Base-by-base conservation (phyloP, 768 basidiomycete genomes). In the Sutorius australiensis region DNA sequence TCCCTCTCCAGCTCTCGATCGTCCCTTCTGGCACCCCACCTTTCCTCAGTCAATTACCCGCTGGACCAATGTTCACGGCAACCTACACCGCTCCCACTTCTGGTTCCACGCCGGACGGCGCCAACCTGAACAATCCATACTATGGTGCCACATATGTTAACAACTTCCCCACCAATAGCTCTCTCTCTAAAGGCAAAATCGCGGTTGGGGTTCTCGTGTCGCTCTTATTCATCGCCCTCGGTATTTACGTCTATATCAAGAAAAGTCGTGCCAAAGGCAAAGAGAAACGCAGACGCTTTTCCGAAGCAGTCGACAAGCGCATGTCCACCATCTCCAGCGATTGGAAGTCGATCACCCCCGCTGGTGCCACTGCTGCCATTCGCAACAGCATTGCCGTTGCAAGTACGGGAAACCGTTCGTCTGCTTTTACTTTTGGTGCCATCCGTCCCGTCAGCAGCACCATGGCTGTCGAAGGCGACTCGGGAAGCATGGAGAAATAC, bases 271-370 rank as follows among this genome's bases (percentile, higher is more conserved):
- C 68, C 30, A 77, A 70, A 56, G 74, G 75, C 46, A 72, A 71
- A 51, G 74, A 78, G 28, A 77, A 86, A 65, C 75, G 80, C 62
- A 77, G 72, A 66, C 75, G 75, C 19, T 92, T 81, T 76, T 82
- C 78, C 37, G 77, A 83, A 65, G 79, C 75, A 10, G 68, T 92
- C 67, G 89, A 92, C 72, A 83, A 82, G 67, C 86, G 89, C 67
- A 91, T 92, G 89, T 86, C 83, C 2, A 87, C 85, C 45, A 88
- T 91, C 58, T 84, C 83, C 6, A 72, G 77, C 17, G 86, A 90
- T 62, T 92, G 89, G 89, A 86, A 84, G 66, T 76, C 78, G 40
- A 82, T 90, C 60, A 80, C 84, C 8, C 73, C 75, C 6, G 83
- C 80, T 5, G 89, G 87, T 44, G 90, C 89, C 1, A 74, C 75